These are phyloP conservation scores for Acanthamoeba healyi DNA, from an alignment of 208 protist genomes.

Conservation along the genomic window DNA sequence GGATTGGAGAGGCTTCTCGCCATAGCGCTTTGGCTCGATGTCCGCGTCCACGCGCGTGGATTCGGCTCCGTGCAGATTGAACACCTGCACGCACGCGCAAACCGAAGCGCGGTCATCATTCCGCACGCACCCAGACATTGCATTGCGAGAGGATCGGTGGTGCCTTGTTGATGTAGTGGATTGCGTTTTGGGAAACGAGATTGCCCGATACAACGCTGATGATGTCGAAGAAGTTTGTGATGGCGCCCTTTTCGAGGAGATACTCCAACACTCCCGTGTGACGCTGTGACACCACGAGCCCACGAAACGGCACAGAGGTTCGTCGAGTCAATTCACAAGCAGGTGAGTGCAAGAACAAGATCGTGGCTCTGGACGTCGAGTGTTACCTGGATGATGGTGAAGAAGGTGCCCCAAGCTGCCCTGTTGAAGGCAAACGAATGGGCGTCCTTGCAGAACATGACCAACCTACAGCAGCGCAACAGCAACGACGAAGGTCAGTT, in stretches of 20 bases:
- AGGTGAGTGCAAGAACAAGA: too few relatives aligned
- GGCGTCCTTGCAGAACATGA: conserved; percentile 47
- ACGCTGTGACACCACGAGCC: too few relatives aligned
- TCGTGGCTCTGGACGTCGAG: too few relatives aligned
- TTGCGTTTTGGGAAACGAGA: conserved; percentile 38
- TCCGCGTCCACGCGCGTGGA: not conserved
- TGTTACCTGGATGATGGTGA: conserved; percentile 35
- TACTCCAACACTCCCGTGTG: conserved; percentile 52
- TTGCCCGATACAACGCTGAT: conserved; percentile 68
- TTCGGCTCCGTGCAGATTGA: conserved; percentile 16
- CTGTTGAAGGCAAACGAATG: conserved; percentile 19
- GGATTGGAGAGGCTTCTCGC: conserved; percentile 32
- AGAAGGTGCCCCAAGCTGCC: conserved; percentile 64
- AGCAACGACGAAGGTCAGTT: not conserved
- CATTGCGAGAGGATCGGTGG: not conserved
- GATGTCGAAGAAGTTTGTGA: conserved; percentile 60
- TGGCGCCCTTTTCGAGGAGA: conserved; percentile 6
- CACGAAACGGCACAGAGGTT: too few relatives aligned
- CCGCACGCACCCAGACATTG: not conserved
- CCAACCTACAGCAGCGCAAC: not conserved
- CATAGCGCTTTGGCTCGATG: conserved; percentile 7
- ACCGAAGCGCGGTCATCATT: not conserved
- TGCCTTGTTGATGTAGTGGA: conserved; percentile 73
- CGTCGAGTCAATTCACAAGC: too few relatives aligned
- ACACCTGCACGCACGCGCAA: not conserved